Evolutionary conservation across 257 asterid species (phyloP), one percentile per base, ranked within the genome.

Genomic region (Hygrophila difformis): DNA sequence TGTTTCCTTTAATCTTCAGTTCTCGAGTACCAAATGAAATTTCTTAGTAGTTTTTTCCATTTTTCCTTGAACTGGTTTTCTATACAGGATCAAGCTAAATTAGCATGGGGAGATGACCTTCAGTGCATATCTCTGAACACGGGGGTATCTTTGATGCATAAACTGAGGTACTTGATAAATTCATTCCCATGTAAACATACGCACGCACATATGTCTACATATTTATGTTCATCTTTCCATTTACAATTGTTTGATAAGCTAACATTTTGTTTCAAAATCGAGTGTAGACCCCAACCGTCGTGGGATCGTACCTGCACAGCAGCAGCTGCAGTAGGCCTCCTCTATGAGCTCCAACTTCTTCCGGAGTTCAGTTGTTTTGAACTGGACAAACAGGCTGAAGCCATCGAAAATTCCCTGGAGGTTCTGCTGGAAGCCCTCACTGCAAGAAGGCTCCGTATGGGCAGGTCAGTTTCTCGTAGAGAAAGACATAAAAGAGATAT

Each of bases 251-350:
- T 57, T 42, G 49, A 60, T 53, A 12, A 16, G 6, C 6, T 1
- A 12, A 21, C 13, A 5, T 24, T 18, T 54, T 20, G 13, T 33
- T 38, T 39, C 12, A 9, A 2, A 14, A 51, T 18, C 53, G 67
- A 21, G 22, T 12, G 61, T 71, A 86, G 96, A 60, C 97, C 96
- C 8, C 96, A 89, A 51, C 97, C 97, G 17, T 85, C 96, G 6
- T 81, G 96, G 96, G 97, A 89, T 51, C 87, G 93, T n/a, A 89
- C 96, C 0, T 89, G 97, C 56, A 89, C 94, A 36, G 93, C 97
- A 36, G 96, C 87, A n/a, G 97, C 96, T 40, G 97, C 96, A 18
- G 65, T 74, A 9, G 76, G 95, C 26, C 92, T 91, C 49, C 89
- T 91, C 11, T 41, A 59, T 6, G 99, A 91, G 67, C 93, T 91